These are phyloP conservation scores for Ceratocystis eucalypticola DNA, from an alignment of 2,329 filamentous ascomycete genomes.

Conservation along the genomic window DNA sequence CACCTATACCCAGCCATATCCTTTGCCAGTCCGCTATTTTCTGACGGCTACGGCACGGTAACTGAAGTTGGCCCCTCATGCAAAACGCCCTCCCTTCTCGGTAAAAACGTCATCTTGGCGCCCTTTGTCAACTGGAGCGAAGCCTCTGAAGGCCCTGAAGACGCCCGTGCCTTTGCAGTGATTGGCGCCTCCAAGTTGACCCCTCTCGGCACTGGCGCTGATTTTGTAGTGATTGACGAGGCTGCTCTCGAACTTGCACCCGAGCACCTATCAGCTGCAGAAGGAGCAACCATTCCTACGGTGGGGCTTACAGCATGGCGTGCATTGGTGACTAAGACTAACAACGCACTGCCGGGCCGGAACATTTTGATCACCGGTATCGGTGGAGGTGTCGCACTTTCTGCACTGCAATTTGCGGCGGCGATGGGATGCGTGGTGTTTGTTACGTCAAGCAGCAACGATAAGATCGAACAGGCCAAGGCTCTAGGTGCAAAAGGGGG, in stretches of 20 bases:
- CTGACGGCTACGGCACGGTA: constrained; percentile 71
- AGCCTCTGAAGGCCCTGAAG: constrained; percentile 60
- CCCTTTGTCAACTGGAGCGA: constrained; percentile 67
- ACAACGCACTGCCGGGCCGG: constrained; percentile 46
- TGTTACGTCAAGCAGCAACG: constrained; percentile 61
- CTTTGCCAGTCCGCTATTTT: constrained; percentile 63
- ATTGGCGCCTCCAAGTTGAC: constrained; percentile 54
- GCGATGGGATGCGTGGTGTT: constrained; percentile 64
- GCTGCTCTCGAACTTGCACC: constrained; percentile 66
- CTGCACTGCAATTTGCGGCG: constrained; percentile 65
- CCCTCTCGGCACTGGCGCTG: constrained; percentile 55
- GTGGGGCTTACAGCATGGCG: constrained; percentile 83
- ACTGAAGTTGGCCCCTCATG: constrained; percentile 44
- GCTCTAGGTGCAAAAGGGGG: constrained; percentile 65
- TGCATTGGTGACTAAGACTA: constrained; percentile 66
- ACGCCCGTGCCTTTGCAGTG: constrained; percentile 44
- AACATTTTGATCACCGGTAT: constrained; percentile 85
- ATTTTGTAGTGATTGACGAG: constrained; percentile 56
- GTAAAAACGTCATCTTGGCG: constrained; percentile 63
- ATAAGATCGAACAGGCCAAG: constrained; percentile 61
- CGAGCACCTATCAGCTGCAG: constrained; percentile 52
- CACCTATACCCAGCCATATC: constrained; percentile 78
- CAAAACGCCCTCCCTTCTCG: constrained; percentile 29
- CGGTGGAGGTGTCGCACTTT: constrained; percentile 79
- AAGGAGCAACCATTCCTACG: constrained; percentile 74